Percentiles rank a stretch among this genome's conserved stretches.
Conservation (phyloP, 192 early-diverging fungal species). For the Backusella tuberculispora region DNA sequence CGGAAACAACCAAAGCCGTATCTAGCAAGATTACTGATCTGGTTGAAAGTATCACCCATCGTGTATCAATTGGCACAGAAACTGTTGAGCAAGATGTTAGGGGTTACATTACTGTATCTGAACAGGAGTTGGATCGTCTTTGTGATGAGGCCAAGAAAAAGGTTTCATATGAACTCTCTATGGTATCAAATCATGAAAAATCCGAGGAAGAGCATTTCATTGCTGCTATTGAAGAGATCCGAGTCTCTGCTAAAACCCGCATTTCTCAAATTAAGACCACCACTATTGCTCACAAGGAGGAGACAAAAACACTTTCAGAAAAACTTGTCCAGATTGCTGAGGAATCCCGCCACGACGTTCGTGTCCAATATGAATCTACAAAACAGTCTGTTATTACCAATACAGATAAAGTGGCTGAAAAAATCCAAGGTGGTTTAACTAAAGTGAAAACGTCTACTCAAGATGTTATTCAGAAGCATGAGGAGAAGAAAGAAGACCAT, state of each 20-base stretch:
- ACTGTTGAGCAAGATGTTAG: conserved; percentile 13
- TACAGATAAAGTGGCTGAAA: conserved; percentile 1
- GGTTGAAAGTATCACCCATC: conserved; percentile 11
- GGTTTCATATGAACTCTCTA: conserved; percentile 2
- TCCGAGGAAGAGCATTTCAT: conserved; percentile 17
- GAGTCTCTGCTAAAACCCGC: conserved; percentile 17
- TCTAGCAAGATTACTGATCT: conserved; percentile 4
- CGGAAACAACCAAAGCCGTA: conserved; percentile 19
- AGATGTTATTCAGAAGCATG: neutral
- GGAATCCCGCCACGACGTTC: conserved; percentile 13
- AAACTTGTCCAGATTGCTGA: conserved; percentile 25
- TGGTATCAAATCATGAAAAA: conserved; percentile 18
- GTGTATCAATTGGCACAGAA: neutral
- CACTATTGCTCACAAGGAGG: conserved; percentile 1
- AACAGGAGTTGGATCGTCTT: conserved; percentile 5
- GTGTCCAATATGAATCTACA: neutral
- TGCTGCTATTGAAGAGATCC: conserved; percentile 8
- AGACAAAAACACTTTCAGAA: conserved; percentile 1
- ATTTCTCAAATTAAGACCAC: conserved; percentile 22
- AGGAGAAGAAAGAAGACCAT: conserved; percentile 19
- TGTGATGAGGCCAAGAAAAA: conserved; percentile 25
- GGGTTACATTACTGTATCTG: neutral
- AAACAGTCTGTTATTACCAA: neutral
- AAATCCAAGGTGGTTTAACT: neutral
- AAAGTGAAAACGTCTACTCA: neutral